Percentiles rank a stretch among this genome's conserved stretches.
Evolutionary conservation across 1,139 yeast genomes (phyloP).

Genomic region (Scheffersomyces parashehatae): DNA sequence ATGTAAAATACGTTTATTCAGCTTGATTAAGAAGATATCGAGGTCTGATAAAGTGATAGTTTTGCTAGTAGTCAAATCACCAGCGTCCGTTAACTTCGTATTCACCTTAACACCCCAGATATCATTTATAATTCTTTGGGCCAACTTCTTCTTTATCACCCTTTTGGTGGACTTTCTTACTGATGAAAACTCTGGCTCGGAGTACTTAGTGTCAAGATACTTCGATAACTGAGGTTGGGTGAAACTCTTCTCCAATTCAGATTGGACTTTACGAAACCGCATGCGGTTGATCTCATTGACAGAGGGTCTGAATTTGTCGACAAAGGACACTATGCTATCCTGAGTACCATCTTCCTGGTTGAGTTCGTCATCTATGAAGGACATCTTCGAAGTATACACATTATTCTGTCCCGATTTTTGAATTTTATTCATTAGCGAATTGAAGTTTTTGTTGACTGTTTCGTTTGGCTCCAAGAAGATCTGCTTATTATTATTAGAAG

Average conservation of each 20-base stretch:
- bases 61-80: conserved; percentile 41
- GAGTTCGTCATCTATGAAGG: neutral
- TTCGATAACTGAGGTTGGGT: conserved; percentile 13
- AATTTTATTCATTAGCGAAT: neutral
- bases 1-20: conserved; percentile 48
- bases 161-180: conserved; percentile 14
- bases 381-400: neutral
- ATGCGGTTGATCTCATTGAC: conserved; percentile 8
- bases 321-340: conserved; percentile 3
- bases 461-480: conserved; percentile 17
- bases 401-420: neutral
- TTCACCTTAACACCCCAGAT: conserved; percentile 42
- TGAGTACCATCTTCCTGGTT: neutral
- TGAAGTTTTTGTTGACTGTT: neutral
- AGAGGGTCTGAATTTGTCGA: conserved; percentile 13
- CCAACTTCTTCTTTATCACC: conserved; percentile 12
- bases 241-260: conserved; percentile 12
- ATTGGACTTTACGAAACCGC: conserved; percentile 12
- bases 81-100: conserved; percentile 29
- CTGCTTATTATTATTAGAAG: conserved; percentile 10
- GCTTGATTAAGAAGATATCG: conserved; percentile 51
- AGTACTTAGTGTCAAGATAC: conserved; percentile 10
- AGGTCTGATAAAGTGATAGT: conserved; percentile 37
- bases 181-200: conserved; percentile 6
- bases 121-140: conserved; percentile 27